Percentiles rank a stretch among this genome's conserved stretches.
Evolutionary conservation across 768 basidiomycete genomes (phyloP).

Genomic region (Inosperma sp.): DNA sequence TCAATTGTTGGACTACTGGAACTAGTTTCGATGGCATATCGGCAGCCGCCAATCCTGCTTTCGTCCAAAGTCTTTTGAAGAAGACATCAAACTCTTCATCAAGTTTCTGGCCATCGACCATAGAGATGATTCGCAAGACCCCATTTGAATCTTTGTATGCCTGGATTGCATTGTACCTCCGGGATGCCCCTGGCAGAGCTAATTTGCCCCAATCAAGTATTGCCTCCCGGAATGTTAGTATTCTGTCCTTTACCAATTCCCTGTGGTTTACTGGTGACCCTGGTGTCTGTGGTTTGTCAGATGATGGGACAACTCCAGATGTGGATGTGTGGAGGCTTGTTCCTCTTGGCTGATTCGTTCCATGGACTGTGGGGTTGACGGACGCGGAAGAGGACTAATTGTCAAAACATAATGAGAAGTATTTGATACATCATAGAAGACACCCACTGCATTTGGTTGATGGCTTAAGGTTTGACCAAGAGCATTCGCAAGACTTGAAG

Average conservation of each 20-base stretch:
- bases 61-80: slow-evolving; percentile 7
- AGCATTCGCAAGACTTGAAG: slow-evolving; percentile 2
- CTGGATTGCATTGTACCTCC: not conserved
- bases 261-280: not conserved
- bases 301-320: not conserved
- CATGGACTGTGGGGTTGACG: too few species aligned
- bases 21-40: not conserved
- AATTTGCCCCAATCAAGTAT: slow-evolving; percentile 1
- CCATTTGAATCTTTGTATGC: slow-evolving; percentile 2
- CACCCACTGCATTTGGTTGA: not conserved
- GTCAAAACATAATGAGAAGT: too few species aligned
- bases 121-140: not conserved
- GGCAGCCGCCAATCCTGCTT: not conserved
- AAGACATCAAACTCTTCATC: not conserved
- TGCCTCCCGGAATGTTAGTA: slow-evolving; percentile 4
- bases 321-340: not conserved
- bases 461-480: not conserved
- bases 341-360: too few species aligned
- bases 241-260: not conserved
- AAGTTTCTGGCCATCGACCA: not conserved
- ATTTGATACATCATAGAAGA: not conserved
- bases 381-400: too few species aligned
- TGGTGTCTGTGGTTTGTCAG: not conserved
- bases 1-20: too few species aligned
- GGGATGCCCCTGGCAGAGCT: slow-evolving; percentile 2